These are phyloP conservation scores for Aspergillus wentii DNA, from an alignment of 495 filamentous ascomycete genomes.

Conservation along the genomic window DNA sequence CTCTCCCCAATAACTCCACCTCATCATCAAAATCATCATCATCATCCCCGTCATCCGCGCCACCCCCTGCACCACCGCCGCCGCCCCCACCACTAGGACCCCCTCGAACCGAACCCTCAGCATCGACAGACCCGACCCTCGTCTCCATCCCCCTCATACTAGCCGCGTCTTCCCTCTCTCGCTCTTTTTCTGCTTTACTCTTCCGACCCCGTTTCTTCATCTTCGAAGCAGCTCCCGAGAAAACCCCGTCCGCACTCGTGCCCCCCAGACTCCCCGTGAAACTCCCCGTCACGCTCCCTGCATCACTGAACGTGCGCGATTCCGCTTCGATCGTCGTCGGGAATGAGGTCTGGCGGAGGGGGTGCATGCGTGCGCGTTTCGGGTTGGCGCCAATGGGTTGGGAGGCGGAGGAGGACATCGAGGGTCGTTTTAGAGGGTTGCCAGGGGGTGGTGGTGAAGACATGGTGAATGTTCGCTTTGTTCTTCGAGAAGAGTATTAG, in stretches of 20 bases:
- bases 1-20: slow-evolving; percentile 56
- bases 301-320: slow-evolving; percentile 54
- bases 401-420: slow-evolving; percentile 35
- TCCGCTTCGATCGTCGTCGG: slow-evolving; percentile 49
- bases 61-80: slow-evolving; percentile 39
- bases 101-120: slow-evolving; percentile 41
- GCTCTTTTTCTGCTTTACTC: slow-evolving; percentile 52
- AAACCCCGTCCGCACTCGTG: slow-evolving; percentile 45
- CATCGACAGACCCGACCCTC: slow-evolving; percentile 39
- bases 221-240: slow-evolving; percentile 29
- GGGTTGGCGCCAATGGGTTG: slow-evolving; percentile 25
- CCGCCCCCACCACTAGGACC: slow-evolving; percentile 25
- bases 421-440: slow-evolving; percentile 41
- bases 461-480: slow-evolving; percentile 22
- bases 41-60: slow-evolving; percentile 55
- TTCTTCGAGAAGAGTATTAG: background rate
- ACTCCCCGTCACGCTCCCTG: slow-evolving; percentile 64
- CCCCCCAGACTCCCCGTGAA: slow-evolving; percentile 49
- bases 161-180: slow-evolving; percentile 44
- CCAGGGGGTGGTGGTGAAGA: slow-evolving; percentile 39
- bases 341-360: slow-evolving; percentile 86
- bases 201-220: slow-evolving; percentile 63
- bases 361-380: slow-evolving; percentile 52
- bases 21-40: slow-evolving; percentile 64
- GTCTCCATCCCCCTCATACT: slow-evolving; percentile 42